Conservation (phyloP, 169 alveolate species). For the Eimeria praecox region DNA sequence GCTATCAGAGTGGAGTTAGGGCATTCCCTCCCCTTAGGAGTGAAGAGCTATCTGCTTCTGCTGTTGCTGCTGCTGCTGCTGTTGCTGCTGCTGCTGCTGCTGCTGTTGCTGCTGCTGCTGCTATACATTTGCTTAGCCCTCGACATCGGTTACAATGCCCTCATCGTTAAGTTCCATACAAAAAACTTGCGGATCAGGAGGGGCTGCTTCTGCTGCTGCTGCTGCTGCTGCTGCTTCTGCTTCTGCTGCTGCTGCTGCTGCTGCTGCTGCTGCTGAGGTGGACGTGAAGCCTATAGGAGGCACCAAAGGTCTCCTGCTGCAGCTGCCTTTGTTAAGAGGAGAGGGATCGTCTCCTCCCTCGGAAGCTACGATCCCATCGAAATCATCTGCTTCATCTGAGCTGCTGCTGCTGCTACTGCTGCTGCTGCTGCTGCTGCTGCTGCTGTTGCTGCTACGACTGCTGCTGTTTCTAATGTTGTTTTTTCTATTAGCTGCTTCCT, state of each 20-base stretch:
- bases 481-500: background rate
- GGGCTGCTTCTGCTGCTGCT: background rate
- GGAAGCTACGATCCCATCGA: conserved; percentile 50
- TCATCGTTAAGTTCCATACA: conserved; percentile 17
- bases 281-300: conserved; percentile 31
- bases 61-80: background rate
- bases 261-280: background rate
- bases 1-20: too few relatives aligned
- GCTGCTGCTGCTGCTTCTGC: too few relatives aligned
- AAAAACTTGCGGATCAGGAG: background rate
- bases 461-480: background rate
- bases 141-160: conserved; percentile 27
- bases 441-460: background rate
- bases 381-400: conserved; percentile 26
- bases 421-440: conserved; percentile 14
- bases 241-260: too few relatives aligned
- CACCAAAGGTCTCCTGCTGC: conserved; percentile 23
- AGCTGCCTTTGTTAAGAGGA: background rate
- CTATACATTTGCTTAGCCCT: background rate
- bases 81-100: background rate
- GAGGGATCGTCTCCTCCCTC: conserved; percentile 1
- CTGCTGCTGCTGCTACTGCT: conserved; percentile 1
- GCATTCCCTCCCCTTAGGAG: too few relatives aligned
- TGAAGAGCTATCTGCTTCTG: too few relatives aligned
- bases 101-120: background rate